Conservation (phyloP, 192 early-diverging fungal species). For the Gigaspora rosea region DNA sequence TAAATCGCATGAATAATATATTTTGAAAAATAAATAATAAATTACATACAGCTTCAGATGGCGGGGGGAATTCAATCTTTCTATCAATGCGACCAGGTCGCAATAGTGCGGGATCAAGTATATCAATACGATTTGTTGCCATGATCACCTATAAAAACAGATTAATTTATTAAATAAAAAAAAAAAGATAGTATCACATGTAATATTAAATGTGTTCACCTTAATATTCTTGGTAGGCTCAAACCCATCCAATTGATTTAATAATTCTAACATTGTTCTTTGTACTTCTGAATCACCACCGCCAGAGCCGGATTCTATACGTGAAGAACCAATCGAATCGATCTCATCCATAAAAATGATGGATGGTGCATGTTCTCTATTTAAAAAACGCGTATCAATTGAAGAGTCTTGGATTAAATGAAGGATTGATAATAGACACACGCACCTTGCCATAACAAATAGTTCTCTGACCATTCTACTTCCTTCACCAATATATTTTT, state of each 20-base stretch:
- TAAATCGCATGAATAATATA: background rate
- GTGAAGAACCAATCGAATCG: constrained; percentile 86
- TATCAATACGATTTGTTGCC: constrained; percentile 93
- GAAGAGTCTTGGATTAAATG: background rate
- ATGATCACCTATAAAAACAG: constrained; percentile 61
- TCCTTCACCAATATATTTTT: constrained; percentile 93
- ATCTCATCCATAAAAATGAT: constrained; percentile 96
- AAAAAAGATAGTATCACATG: no score
- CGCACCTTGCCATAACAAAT: constrained; percentile 82
- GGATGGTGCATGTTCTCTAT: constrained; percentile 85
- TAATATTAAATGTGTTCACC: constrained; percentile 39
- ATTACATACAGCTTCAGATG: constrained; percentile 65
- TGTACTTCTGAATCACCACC: constrained; percentile 90
- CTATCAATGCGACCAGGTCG: constrained; percentile 89
- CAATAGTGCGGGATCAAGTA: constrained; percentile 83
- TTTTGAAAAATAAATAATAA: background rate
- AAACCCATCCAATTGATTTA: constrained; percentile 90
- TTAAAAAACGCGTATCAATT: background rate
- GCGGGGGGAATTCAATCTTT: constrained; percentile 91
- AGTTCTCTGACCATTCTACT: constrained; percentile 90
- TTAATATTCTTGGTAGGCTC: constrained; percentile 92
- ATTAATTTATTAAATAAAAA: no score
- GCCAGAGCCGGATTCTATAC: constrained; percentile 73
- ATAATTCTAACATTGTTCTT: constrained; percentile 86
- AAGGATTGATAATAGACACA: background rate